phyloP scores from a whole-genome alignment of 1,284 basidiomycete species.

The Baeospora myosura region DNA sequence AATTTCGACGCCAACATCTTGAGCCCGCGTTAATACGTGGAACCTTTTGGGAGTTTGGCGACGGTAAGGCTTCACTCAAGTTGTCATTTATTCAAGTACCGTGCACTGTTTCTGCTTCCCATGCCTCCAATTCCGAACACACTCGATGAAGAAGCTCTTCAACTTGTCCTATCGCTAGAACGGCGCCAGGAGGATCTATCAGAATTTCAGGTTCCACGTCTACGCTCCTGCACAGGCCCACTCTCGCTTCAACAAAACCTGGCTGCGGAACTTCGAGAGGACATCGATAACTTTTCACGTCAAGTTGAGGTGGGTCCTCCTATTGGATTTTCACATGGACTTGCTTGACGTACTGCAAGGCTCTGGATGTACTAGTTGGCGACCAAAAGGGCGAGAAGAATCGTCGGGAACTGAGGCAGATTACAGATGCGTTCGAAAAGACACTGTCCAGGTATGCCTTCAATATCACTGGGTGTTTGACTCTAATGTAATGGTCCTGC shows the following conservation, averaged over 20 bases:
- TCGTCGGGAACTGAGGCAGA: slow-evolving; percentile 40
- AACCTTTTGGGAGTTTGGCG: too few species aligned
- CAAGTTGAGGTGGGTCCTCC: slow-evolving; percentile 61
- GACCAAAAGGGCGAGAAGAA: slow-evolving; percentile 56
- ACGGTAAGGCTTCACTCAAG: too few species aligned
- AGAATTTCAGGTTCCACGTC: slow-evolving; percentile 68
- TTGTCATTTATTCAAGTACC: too few species aligned
- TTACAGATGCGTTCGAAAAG: slow-evolving; percentile 42
- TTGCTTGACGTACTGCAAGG: slow-evolving; percentile 32
- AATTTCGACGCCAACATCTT: too few species aligned
- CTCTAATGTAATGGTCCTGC: neutral
- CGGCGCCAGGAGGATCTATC: slow-evolving; percentile 58
- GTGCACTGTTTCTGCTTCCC: too few species aligned
- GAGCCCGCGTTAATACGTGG: too few species aligned
- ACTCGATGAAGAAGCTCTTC: slow-evolving; percentile 41
- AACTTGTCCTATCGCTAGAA: slow-evolving; percentile 44
- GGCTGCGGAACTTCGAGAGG: slow-evolving; percentile 68
- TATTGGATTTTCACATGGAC: slow-evolving; percentile 7
- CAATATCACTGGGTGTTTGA: neutral
- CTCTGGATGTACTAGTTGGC: slow-evolving; percentile 55
- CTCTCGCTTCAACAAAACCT: slow-evolving; percentile 63
- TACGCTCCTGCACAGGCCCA: slow-evolving; percentile 60
- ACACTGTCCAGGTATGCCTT: slow-evolving; percentile 44
- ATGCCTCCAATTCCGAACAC: slow-evolving; percentile 60
- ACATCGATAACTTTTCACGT: slow-evolving; percentile 54